These are phyloP conservation scores for Xylaria polymorpha DNA, from an alignment of 2,329 filamentous ascomycete genomes.

Conservation along the genomic window DNA sequence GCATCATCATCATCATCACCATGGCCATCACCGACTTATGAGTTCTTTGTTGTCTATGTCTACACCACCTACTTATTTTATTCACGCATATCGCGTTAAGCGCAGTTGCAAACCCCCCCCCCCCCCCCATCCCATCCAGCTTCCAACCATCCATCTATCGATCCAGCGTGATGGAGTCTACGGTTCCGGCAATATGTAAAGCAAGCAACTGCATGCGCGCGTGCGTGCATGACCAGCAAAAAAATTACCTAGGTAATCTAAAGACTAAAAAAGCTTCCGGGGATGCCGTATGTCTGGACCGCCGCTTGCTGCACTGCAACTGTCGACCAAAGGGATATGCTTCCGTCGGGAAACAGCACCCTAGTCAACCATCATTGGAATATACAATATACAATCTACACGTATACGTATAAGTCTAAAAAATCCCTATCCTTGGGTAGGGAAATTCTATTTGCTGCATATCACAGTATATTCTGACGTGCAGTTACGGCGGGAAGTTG, in stretches of 20 bases:
- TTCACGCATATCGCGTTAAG: not conserved
- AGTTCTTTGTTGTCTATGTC: not conserved
- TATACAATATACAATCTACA: not conserved
- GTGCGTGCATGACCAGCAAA: conserved; percentile 5
- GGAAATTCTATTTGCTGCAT: not conserved
- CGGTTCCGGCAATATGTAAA: conserved; percentile 3
- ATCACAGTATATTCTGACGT: conserved; percentile 8
- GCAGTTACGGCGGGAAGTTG: conserved; percentile 5
- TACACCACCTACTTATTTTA: not conserved
- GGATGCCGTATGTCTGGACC: conserved; percentile 20
- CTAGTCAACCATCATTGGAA: conserved; percentile 2
- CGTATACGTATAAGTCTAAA: not conserved
- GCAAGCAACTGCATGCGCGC: conserved; percentile 3
- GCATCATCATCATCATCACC: not conserved
- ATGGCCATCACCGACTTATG: not conserved
- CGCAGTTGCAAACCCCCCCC: not conserved
- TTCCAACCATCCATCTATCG: not conserved
- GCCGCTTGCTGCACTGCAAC: not conserved
- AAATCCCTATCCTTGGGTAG: no score
- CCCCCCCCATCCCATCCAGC: no score
- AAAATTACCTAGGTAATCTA: not conserved
- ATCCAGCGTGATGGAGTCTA: not conserved
- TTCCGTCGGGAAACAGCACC: conserved; percentile 22
- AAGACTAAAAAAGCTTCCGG: not conserved
- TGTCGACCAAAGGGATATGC: conserved; percentile 27